Evolutionary conservation across 2,329 filamentous ascomycete species (phyloP), one percentile per base, ranked within the genome.

Genomic region (Leptographium lundbergii): DNA sequence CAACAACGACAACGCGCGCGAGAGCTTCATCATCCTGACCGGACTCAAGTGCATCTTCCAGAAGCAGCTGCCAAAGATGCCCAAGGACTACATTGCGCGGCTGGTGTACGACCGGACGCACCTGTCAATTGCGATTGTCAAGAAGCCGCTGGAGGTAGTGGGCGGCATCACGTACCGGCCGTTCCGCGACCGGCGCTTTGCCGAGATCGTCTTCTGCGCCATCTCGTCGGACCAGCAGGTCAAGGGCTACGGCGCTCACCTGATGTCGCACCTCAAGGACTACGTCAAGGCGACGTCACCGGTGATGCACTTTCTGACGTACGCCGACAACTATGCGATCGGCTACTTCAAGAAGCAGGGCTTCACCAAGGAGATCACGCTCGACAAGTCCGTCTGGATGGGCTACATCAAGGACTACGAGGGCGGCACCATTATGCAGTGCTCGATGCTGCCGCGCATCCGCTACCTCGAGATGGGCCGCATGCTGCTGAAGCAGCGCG

Each of bases 351-450:
- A 97, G 72, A 99, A 99, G 71, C 94, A 99, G 70, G 94, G 94
- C 0, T 99, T 99, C 69, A 97, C 94, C 1, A 99, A 99, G 71
- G 92, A 99, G 67, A 97, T 99, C 63, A 96, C 91, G 0, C 82
- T 99, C 0, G 88, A 94, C 61, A 88, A 86, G 67, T 85, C 86
- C 2, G 86, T 90, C 4, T 99, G 94, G 94, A 97, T 97, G 94
- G 94, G 94, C 3, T 99, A 97, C 68, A 99, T 99, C 76, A 99
- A 99, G 70, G 94, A 99, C 70, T 99, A 99, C 71, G 94, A 99
- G 73, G 94, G 94, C 60, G 94, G 94, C 60, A 99, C 94, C 0
- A 95, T 99, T 62, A 99, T 99, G 94, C 94, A 99, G 74, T 99
- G 94, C 69, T 90, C 88, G 57, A 97, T 99, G 94, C 81, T 99